Conservation (phyloP, 192 early-diverging fungal species). For the Rhizophagus prolifer region DNA sequence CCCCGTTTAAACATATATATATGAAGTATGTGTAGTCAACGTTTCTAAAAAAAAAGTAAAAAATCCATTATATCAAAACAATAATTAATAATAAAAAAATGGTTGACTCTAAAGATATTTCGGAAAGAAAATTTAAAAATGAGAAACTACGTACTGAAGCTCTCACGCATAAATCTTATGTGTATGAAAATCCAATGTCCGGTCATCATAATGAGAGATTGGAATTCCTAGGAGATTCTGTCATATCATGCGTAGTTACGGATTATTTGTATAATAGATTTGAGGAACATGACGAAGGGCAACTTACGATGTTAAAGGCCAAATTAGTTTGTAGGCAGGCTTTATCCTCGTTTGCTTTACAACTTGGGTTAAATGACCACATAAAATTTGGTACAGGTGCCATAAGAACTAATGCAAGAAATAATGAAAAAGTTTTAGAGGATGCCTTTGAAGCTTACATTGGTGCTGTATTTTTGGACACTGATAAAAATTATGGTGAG, state of each 20-base stretch:
- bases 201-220: constrained; percentile 2
- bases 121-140: background rate
- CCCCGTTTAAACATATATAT: too few species aligned
- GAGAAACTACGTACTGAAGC: background rate
- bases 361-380: background rate
- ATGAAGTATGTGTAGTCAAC: too few species aligned
- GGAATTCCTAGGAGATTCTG: background rate
- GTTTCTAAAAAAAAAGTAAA: too few species aligned
- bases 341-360: background rate
- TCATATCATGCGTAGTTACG: background rate
- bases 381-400: background rate
- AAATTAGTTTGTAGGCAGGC: constrained; percentile 8
- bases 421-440: constrained; percentile 8
- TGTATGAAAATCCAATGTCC: background rate
- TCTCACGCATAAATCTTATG: background rate
- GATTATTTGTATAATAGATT: constrained; percentile 1
- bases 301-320: background rate
- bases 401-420: background rate
- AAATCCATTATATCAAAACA: too few species aligned
- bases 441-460: constrained; percentile 12
- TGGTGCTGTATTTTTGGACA: constrained; percentile 4
- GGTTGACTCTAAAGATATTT: background rate
- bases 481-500: background rate
- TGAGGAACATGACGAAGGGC: background rate
- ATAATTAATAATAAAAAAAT: too few species aligned